Evolutionary conservation across 257 asterid species (phyloP).

Genomic region (Capsicum baccatum): DNA sequence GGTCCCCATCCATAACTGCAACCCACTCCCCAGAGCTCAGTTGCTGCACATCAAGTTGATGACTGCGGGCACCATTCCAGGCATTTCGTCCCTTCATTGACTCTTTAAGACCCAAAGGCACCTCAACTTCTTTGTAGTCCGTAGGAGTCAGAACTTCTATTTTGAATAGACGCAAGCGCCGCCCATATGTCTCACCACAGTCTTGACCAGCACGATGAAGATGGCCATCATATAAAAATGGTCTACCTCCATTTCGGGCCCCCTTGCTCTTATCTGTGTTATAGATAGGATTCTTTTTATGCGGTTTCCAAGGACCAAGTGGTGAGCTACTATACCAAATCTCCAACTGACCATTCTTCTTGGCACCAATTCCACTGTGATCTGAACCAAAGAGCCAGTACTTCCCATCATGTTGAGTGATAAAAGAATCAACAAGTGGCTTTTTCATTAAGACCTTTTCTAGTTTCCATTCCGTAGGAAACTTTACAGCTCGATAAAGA

Average conservation of each 20-base stretch:
- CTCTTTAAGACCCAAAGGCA: constrained; percentile 58
- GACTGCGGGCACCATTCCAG: constrained; percentile 93
- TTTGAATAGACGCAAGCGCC: constrained; percentile 63
- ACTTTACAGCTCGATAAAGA: constrained; percentile 78
- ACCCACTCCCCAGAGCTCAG: constrained; percentile 85
- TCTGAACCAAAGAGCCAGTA: constrained; percentile 96
- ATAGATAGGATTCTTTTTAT: constrained; percentile 77
- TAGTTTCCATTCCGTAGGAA: constrained; percentile 82
- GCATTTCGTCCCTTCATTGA: constrained; percentile 73
- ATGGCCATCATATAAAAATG: constrained; percentile 64
- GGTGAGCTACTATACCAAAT: constrained; percentile 86
- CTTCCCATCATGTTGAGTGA: constrained; percentile 69
- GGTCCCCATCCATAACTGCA: constrained; percentile 83
- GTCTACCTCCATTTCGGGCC: constrained; percentile 97
- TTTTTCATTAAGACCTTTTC: constrained; percentile 64
- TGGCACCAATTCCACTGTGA: constrained; percentile 75
- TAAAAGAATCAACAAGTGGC: constrained; percentile 81
- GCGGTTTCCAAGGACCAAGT: constrained; percentile 93
- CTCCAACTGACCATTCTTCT: constrained; percentile 84
- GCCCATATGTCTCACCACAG: constrained; percentile 87
- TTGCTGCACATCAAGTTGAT: constrained; percentile 89
- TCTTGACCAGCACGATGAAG: constrained; percentile 93
- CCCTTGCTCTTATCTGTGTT: constrained; percentile 78
- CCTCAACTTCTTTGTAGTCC: constrained; percentile 84
- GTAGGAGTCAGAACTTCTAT: constrained; percentile 59